Evolutionary conservation across 2,329 filamentous ascomycete species (phyloP).

Genomic region (Fusarium tuaranense): DNA sequence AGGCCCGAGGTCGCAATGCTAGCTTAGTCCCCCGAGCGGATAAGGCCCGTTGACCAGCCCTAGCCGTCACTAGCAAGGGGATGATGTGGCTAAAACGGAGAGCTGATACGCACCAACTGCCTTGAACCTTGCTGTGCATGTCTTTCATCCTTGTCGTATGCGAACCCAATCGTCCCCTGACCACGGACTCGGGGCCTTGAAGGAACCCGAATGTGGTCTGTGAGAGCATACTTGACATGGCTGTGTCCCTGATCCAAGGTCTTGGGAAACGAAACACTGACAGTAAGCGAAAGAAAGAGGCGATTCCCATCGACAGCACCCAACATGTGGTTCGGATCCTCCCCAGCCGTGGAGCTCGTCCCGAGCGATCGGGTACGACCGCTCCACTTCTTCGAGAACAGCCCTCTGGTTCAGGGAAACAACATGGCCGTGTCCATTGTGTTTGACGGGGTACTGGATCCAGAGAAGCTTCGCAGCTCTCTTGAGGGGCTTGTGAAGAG

Average conservation of each 20-base stretch:
- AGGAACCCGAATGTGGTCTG: background rate
- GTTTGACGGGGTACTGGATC: constrained; percentile 27
- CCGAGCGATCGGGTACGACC: constrained; percentile 19
- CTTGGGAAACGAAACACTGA: background rate
- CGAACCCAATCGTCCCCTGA: background rate
- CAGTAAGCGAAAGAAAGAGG: background rate
- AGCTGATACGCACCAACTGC: background rate
- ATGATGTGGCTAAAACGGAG: background rate
- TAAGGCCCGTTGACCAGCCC: background rate
- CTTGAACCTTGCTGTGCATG: background rate
- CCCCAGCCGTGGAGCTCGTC: constrained; percentile 19
- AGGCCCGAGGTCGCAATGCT: background rate
- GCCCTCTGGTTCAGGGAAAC: constrained; percentile 19
- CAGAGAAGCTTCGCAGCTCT: constrained; percentile 3
- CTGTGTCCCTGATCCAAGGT: background rate
- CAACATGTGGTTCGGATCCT: constrained; percentile 6
- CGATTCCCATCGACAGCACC: background rate
- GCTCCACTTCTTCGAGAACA: constrained; percentile 29
- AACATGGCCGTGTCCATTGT: constrained; percentile 29
- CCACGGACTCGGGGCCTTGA: background rate
- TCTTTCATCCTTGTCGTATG: background rate
- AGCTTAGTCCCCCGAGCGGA: background rate
- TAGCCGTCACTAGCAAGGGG: background rate
- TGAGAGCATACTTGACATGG: background rate
- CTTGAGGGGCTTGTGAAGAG: constrained; percentile 14